Percentiles rank a stretch among this genome's conserved stretches.
Evolutionary conservation across 495 filamentous ascomycete genomes (phyloP).

Genomic region (Platismatia glauca): DNA sequence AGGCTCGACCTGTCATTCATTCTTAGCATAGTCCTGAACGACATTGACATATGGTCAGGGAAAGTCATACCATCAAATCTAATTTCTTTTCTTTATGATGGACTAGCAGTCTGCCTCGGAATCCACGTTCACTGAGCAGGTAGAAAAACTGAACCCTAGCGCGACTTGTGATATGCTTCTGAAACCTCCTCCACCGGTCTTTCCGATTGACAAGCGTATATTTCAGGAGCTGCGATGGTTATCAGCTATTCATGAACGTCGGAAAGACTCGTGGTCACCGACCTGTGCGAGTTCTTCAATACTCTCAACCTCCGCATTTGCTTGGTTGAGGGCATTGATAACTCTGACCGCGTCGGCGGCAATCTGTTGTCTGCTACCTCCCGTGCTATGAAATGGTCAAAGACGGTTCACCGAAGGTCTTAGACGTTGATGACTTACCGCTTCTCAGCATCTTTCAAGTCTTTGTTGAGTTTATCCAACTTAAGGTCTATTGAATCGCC

Average conservation of each 20-base stretch:
- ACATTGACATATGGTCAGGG: not conserved
- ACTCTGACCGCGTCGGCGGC: constrained; percentile 40
- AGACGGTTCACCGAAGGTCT: constrained; percentile 18
- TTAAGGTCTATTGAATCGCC: constrained; percentile 52
- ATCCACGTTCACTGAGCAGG: constrained; percentile 78
- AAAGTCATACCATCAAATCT: constrained; percentile 56
- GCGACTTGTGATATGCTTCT: constrained; percentile 69
- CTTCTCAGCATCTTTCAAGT: constrained; percentile 43
- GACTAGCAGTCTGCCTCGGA: constrained; percentile 69
- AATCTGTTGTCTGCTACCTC: constrained; percentile 61
- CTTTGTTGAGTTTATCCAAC: constrained; percentile 47
- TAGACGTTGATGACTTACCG: constrained; percentile 32
- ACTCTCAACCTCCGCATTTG: constrained; percentile 38
- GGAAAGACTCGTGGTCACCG: constrained; percentile 15
- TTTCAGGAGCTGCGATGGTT: constrained; percentile 43
- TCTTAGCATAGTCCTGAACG: constrained; percentile 8
- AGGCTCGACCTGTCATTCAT: constrained; percentile 50
- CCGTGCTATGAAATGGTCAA: constrained; percentile 40
- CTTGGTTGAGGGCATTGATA: constrained; percentile 34
- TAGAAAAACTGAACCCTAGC: constrained; percentile 81
- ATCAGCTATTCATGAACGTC: constrained; percentile 17
- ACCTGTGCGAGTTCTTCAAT: constrained; percentile 47
- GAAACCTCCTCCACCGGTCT: constrained; percentile 71
- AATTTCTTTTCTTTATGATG: constrained; percentile 65
- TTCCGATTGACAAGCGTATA: constrained; percentile 59